These are phyloP conservation scores for Neurospora sp. DNA, from an alignment of 495 filamentous ascomycete genomes.

Conservation along the genomic window DNA sequence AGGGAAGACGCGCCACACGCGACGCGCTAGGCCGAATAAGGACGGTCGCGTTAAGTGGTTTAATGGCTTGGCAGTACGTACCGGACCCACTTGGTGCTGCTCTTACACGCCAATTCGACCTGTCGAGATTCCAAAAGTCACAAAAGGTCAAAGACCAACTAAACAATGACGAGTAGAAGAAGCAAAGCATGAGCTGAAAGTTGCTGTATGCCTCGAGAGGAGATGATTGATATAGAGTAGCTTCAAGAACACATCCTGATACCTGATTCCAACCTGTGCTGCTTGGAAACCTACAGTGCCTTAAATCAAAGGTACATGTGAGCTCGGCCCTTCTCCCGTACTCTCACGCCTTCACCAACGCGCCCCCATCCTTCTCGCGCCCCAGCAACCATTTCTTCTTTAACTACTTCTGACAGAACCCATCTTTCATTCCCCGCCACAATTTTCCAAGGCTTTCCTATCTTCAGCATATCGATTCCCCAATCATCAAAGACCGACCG, in stretches of 20 bases:
- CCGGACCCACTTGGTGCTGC: neutral
- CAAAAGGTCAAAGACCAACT: neutral
- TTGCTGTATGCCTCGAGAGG: neutral
- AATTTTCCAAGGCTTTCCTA: neutral
- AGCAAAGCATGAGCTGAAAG: neutral
- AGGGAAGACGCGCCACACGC: slow-evolving; percentile 16
- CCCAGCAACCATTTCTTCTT: neutral
- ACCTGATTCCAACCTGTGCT: too few relatives aligned
- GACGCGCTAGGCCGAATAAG: slow-evolving; percentile 17
- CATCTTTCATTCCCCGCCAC: neutral
- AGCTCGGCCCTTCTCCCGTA: neutral
- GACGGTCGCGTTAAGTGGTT: slow-evolving; percentile 34
- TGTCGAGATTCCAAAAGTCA: neutral
- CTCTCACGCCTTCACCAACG: neutral
- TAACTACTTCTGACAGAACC: neutral
- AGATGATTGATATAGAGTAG: neutral
- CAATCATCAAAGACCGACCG: neutral
- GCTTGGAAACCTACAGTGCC: neutral
- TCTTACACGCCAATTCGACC: neutral
- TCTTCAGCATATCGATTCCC: accelerated
- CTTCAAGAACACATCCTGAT: neutral
- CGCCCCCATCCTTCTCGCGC: neutral
- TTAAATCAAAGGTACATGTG: neutral
- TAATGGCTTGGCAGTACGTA: slow-evolving; percentile 3
- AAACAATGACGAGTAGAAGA: neutral